A percentile compares a stretch with the other conserved stretches of the same genome.
Conservation (phyloP, 2,329 filamentous ascomycete species). For the Polytolypa hystricis region DNA sequence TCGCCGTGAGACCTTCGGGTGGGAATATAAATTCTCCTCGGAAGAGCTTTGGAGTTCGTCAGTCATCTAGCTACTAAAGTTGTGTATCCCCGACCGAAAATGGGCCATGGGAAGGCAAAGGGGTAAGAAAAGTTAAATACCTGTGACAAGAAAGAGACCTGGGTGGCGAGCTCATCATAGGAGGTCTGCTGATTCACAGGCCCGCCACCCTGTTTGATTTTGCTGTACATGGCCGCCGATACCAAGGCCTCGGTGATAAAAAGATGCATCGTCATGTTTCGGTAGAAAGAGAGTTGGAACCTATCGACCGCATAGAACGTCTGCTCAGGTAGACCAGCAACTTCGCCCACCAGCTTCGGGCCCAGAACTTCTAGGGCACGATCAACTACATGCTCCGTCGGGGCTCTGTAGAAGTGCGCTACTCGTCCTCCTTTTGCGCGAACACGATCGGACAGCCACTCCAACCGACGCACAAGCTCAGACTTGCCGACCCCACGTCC, state of each 20-base stretch:
- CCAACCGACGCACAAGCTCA: constrained; percentile 74
- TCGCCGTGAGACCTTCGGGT: constrained; percentile 67
- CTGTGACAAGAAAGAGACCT: constrained; percentile 79
- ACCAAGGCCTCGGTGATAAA: constrained; percentile 92
- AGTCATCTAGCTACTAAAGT: constrained; percentile 5
- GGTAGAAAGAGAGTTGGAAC: constrained; percentile 95
- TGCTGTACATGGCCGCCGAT: constrained; percentile 79
- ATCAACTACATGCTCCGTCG: constrained; percentile 72
- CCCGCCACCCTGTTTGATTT: constrained; percentile 82
- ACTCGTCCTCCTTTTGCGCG: constrained; percentile 80
- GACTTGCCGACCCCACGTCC: constrained; percentile 82
- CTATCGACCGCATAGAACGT: constrained; percentile 92
- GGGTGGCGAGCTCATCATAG: constrained; percentile 60
- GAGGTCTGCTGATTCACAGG: constrained; percentile 67
- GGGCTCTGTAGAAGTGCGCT: constrained; percentile 76
- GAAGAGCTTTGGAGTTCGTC: constrained; percentile 52
- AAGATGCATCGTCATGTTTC: constrained; percentile 98
- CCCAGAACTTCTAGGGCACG: constrained; percentile 86
- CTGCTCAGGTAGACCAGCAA: constrained; percentile 71
- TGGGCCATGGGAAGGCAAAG: background rate
- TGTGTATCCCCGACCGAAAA: too few relatives aligned
- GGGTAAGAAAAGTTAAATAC: constrained; percentile 15
- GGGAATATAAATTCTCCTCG: constrained; percentile 95
- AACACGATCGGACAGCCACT: constrained; percentile 79
- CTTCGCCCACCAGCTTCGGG: constrained; percentile 70